Evolutionary conservation across 2,329 filamentous ascomycete species (phyloP).

Genomic region (Sarocladiaceae sp.): DNA sequence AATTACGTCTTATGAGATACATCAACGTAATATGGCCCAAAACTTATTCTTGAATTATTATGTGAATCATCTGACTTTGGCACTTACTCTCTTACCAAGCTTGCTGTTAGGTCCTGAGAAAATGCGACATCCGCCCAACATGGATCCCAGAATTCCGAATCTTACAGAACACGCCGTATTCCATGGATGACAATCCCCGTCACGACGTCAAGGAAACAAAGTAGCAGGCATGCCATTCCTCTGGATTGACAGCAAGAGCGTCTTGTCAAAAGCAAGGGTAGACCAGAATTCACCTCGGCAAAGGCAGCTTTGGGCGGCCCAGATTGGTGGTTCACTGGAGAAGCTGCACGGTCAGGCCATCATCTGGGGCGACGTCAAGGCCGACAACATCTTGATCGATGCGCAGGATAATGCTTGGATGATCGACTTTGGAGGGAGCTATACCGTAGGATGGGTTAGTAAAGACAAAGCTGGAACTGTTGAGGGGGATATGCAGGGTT

Average conservation of each 20-base stretch:
- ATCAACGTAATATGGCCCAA: too few relatives aligned
- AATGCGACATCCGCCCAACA: neutral
- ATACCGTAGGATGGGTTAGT: slow-evolving; percentile 12
- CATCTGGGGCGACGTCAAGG: slow-evolving; percentile 21
- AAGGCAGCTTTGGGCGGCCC: slow-evolving; percentile 13
- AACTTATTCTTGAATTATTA: too few relatives aligned
- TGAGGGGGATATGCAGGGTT: slow-evolving; percentile 12
- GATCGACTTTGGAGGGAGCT: slow-evolving; percentile 11
- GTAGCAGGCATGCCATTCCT: neutral
- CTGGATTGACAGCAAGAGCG: neutral
- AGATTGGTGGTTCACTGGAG: slow-evolving; percentile 14
- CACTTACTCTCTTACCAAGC: too few relatives aligned
- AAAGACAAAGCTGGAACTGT: slow-evolving; percentile 10
- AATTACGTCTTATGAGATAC: too few relatives aligned
- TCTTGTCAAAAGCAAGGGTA: neutral
- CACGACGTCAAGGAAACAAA: neutral
- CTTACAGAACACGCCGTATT: neutral
- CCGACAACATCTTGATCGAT: slow-evolving; percentile 20
- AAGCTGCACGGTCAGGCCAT: slow-evolving; percentile 17
- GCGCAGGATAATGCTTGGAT: slow-evolving; percentile 15
- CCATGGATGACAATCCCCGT: neutral
- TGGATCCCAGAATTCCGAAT: neutral
- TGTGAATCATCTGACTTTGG: too few relatives aligned
- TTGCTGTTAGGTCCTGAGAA: too few relatives aligned
- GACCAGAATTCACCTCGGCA: neutral